Evolutionary conservation across 2,329 filamentous ascomycete genomes (phyloP), one percentile per base, ranked within the genome.

Genomic region (Monilinia laxa): DNA sequence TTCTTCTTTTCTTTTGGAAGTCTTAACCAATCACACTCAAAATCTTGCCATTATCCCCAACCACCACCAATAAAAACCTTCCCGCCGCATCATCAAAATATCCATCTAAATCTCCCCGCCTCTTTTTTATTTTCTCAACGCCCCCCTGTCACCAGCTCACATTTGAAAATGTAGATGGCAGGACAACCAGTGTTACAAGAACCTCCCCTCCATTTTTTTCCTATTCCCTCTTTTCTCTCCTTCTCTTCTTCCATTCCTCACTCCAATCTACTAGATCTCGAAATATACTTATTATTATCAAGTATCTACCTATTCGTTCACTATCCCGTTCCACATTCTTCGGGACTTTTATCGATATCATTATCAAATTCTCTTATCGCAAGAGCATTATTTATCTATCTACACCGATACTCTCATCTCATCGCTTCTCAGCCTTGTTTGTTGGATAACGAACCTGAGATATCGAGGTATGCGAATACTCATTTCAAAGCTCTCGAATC

Each of bases 141-240:
- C 52, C 56, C 56, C 56, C 62, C 42, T 57, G 62, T 38, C 35
- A 64, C 52, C 51, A 55, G 20, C 25, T 31, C 38, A 23, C 12
- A 23, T 31, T 25, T 18, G 59, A 66, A 70, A 70, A 70, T 55
- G 55, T 35, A 52, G 65, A 68, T 70, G 68, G 68, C 68, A 66
- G 68, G 68, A 68, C 67, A 68, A 68, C 67, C 23, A n/a, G 28
- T 53, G 45, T 59, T 65, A 66, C 64, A 68, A 67, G 58, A 65
- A 56, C 49, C 45, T 59, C 28, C 31, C 16, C 10, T n/a, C 23
- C 35, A n/a, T 38, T 60, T 47, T 53, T 1, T 52, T 25, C 18
- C 35, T 51, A 31, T 18, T 35, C 51, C 58, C 23, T 47, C n/a
- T 31, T 25, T 35, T 59, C 38, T 42, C 49, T 28, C 25, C 42